Evolutionary conservation across 163 green algal genomes (phyloP).

Genomic region (Chlamydomonas reinhardtii): DNA sequence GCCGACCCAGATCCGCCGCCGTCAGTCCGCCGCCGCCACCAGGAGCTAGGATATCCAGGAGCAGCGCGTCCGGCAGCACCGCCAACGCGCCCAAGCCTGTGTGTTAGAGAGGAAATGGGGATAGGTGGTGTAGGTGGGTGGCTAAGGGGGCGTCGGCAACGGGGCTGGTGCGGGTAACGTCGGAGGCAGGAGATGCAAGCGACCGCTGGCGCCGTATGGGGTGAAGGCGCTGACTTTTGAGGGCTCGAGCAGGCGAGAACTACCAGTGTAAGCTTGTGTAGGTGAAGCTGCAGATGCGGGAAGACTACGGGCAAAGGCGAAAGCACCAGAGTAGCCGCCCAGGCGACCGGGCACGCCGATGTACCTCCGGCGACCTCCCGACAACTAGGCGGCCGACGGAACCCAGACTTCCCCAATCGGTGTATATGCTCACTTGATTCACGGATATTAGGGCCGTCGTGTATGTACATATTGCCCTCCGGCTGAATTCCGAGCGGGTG

Average conservation of each 20-base stretch:
- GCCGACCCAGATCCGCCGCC: slow-evolving; percentile 64
- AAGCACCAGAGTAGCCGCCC: no score
- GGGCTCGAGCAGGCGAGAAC: no score
- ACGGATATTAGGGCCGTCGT: slow-evolving; percentile 26
- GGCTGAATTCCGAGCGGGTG: slow-evolving; percentile 42
- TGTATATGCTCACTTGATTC: slow-evolving; percentile 9
- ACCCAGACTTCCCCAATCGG: background rate
- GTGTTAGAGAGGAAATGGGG: no score
- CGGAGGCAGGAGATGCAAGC: background rate
- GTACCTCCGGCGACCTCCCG: background rate
- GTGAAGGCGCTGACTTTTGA: no score
- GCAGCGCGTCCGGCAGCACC: slow-evolving; percentile 80
- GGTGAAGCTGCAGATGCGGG: background rate
- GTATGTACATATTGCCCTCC: slow-evolving; percentile 40
- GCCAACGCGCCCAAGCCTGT: slow-evolving; percentile 83
- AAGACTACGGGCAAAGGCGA: background rate
- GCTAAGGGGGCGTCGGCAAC: background rate
- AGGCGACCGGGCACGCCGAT: background rate
- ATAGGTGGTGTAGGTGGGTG: background rate
- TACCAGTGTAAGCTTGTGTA: no score
- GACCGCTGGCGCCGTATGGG: no score
- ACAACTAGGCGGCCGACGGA: background rate
- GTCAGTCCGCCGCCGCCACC: slow-evolving; percentile 48
- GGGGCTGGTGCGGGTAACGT: no score
- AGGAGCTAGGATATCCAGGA: slow-evolving; percentile 76